Percentiles rank a stretch among this genome's conserved stretches.
phyloP scores from a whole-genome alignment of 1,284 basidiomycete species.

The Tilletia setariae region DNA sequence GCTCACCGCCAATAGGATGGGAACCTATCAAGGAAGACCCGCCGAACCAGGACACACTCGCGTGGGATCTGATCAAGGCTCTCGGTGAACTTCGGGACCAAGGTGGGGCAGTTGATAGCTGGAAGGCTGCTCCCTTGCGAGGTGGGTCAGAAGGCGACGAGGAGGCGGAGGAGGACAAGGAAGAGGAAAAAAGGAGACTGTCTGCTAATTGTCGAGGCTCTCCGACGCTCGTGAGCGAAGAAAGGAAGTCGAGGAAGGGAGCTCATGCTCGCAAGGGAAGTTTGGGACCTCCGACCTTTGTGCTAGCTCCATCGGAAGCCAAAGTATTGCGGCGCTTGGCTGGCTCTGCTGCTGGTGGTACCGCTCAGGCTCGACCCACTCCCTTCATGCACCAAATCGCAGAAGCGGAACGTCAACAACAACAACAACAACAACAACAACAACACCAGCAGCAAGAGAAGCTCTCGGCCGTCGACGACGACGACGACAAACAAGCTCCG shows the following conservation, averaged over 20 bases:
- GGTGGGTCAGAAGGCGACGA: constrained; percentile 20
- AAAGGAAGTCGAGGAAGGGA: too few relatives aligned
- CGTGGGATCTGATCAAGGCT: constrained; percentile 73
- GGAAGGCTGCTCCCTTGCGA: constrained; percentile 23
- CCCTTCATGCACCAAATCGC: constrained; percentile 14
- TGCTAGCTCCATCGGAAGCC: constrained; percentile 12
- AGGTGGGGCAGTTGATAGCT: constrained; percentile 33
- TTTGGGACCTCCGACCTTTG: constrained; percentile 15
- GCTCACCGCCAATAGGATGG: constrained; percentile 97
- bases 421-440: neutral
- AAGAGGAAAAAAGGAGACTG: neutral
- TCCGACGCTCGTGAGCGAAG: too few relatives aligned
- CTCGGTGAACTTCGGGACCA: constrained; percentile 42
- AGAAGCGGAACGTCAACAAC: neutral
- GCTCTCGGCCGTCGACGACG: too few relatives aligned
- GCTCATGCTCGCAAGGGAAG: constrained; percentile 4
- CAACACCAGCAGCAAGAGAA: neutral
- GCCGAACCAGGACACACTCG: constrained; percentile 79
- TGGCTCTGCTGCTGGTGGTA: neutral
- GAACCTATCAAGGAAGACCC: constrained; percentile 86
- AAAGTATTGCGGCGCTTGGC: neutral
- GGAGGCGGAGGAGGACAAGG: neutral
- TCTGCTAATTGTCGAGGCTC: too few relatives aligned
- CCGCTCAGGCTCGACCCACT: neutral
- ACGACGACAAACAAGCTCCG: neutral